Evolutionary conservation across 176 grass and related monocot species (phyloP), one percentile per base, ranked within the genome.

Genomic region (Eragrostis curvula): DNA sequence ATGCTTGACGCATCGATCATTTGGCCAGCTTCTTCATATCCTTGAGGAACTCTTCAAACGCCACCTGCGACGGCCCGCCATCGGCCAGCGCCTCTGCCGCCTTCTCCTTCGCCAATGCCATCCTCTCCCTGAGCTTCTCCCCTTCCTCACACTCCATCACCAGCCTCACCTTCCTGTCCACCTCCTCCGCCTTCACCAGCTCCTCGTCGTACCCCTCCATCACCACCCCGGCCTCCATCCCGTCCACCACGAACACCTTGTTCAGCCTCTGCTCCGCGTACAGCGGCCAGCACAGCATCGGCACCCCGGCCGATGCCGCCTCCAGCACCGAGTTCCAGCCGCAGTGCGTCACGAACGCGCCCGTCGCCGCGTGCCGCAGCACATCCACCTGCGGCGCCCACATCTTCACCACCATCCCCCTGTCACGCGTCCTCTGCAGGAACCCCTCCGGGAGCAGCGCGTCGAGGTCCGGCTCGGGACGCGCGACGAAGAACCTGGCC

Each of bases 381-480:
- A 96, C 85, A 45, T 88, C 94, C 79, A 87, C 90, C 78, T 97
- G 88, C 70, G 88, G 90, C 9, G 91, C 88, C 92, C 88, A 94
- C 9, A 69, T 78, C 55, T 78, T 88, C 42, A 91, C 75, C 79
- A 88, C 79, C 28, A 94, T 11, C 3, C 88, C 92, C 48, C 21
- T 79, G 39, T 27, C 79, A 11, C 25, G 71, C 63, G 88, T 94
- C 15, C 92, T 75, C 47, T 84, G 68, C 85, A 81, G n/a, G 70
- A 94, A 94, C 18, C 92, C 92, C 20, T 94, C 74, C 1, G 92
- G 92, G 23, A 94, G 61, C 64, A 94, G 18, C 29, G 15, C n/a
- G 24, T 89, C 65, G 46, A 91, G 25, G 36, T 94, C 74, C 21
- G 85, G 69, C 21, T 90, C 87, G 0, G 66, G 40, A 7, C 62